A percentile compares a stretch with the other conserved stretches of the same genome.
Evolutionary conservation across 1,284 basidiomycete genomes (phyloP).

Genomic region (Bjerkandera adusta): DNA sequence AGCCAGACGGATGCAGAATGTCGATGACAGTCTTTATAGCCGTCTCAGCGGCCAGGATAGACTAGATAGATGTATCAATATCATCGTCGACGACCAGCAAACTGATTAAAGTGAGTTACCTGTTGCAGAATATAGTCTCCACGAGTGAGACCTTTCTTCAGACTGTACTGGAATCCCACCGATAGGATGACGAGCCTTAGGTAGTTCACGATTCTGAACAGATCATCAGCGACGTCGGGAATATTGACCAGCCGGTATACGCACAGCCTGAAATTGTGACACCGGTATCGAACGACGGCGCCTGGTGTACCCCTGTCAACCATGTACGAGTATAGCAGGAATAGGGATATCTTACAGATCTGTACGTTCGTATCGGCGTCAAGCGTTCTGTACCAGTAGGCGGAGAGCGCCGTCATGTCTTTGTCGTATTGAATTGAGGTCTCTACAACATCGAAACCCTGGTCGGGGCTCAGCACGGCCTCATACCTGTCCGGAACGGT

Average conservation of each 20-base stretch:
- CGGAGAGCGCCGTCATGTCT: slow-evolving; percentile 33
- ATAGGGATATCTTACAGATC: slow-evolving; percentile 40
- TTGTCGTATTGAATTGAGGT: slow-evolving; percentile 35
- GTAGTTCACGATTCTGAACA: slow-evolving; percentile 51
- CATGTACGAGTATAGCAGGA: no score
- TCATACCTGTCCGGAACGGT: not conserved
- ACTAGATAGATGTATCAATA: slow-evolving; percentile 23
- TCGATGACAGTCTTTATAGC: slow-evolving; percentile 50
- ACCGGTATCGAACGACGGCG: slow-evolving; percentile 44
- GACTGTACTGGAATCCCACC: slow-evolving; percentile 45
- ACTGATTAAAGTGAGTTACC: slow-evolving; percentile 14
- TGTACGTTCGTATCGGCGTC: slow-evolving; percentile 33
- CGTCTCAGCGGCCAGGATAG: slow-evolving; percentile 44
- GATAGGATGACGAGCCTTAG: slow-evolving; percentile 52
- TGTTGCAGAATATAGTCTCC: slow-evolving; percentile 39
- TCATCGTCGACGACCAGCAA: not conserved
- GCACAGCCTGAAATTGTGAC: slow-evolving; percentile 46
- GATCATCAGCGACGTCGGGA: no score
- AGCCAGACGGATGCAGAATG: slow-evolving; percentile 43
- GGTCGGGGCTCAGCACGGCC: not conserved
- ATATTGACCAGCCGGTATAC: slow-evolving; percentile 17
- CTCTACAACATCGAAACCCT: slow-evolving; percentile 34
- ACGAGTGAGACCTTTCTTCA: slow-evolving; percentile 36
- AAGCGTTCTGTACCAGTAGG: slow-evolving; percentile 39
- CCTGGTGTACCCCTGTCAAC: no score